phyloP scores from a whole-genome alignment of 2,329 filamentous ascomycete species.

The Phoma sp. region DNA sequence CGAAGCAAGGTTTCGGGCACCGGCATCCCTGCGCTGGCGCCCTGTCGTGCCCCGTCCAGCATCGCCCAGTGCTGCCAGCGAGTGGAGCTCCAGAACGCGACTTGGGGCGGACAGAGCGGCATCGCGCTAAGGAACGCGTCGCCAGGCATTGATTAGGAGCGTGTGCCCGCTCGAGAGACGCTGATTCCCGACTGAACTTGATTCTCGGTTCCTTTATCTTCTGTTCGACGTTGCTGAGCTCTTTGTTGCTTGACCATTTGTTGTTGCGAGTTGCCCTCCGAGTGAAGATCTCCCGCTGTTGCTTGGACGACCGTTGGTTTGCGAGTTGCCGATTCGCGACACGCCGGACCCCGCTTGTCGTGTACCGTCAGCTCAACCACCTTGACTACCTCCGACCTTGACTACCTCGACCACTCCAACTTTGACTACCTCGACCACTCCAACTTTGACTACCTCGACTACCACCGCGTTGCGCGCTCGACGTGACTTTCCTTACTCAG shows the following conservation, averaged over 20 bases:
- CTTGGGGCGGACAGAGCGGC: background rate
- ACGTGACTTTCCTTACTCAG: background rate
- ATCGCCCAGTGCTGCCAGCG: too few relatives aligned
- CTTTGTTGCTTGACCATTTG: too few relatives aligned
- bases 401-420: background rate
- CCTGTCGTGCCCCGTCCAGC: too few relatives aligned
- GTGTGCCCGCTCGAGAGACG: constrained; percentile 1
- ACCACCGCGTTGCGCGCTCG: background rate
- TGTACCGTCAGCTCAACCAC: constrained; percentile 1
- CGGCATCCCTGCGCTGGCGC: background rate
- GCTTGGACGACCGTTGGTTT: constrained; percentile 7
- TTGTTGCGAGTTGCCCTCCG: background rate
- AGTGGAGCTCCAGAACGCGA: background rate
- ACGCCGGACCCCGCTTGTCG: constrained; percentile 6
- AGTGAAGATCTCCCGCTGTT: background rate
- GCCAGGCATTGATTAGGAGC: constrained; percentile 10
- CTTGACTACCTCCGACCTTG: background rate
- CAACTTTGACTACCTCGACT: too few relatives aligned
- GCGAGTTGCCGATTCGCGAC: constrained; percentile 1
- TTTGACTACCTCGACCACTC: background rate
- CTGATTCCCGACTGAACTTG: constrained; percentile 3
- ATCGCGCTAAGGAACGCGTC: constrained; percentile 10
- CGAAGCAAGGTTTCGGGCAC: constrained; percentile 8
- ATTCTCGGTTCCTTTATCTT: background rate
- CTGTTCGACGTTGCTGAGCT: too few relatives aligned